Evolutionary conservation across 2,329 filamentous ascomycete species (phyloP), one percentile per base, ranked within the genome.

Genomic region (Calonectria crousiana): DNA sequence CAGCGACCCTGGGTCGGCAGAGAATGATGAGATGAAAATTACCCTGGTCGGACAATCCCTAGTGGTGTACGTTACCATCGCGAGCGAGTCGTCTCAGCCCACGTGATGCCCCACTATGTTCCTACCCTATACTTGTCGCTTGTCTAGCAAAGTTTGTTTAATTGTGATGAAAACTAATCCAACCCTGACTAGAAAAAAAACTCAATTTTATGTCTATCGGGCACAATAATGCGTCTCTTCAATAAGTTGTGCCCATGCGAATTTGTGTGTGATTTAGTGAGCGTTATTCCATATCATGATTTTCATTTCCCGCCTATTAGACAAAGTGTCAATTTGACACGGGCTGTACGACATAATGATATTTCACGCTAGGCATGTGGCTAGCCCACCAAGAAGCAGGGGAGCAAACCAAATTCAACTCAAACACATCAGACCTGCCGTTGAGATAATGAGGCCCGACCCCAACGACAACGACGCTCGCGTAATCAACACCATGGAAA

Each of bases 361-460:
- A 18, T 44, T 89, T 88, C 75, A 89, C 87, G 77, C 79, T 84
- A 79, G 82, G 88, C 75, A 88, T 86, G 83, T 89, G 89, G 74
- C 86, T 80, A 11, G 82, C 86, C 90, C 90, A 92, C 90, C 90
- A 91, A 28, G 90, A 90, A 0, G 90, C 90, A 41, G 86, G 89
- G 28, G 86, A 84, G 90, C 90, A 10, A 44, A 92, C 89, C 89
- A 92, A 36, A 90, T 78, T 74, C 87, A 89, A 16, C 90, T 90
- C 36, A 85, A 90, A 92, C 62, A 91, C 90, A 72, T 91, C 90
- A 62, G 83, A 84, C 82, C 92, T 92, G 70, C 88, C 87, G 65
- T 86, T 81, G 82, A 92, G 85, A 80, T 90, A 85, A 69, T 87
- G 83, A 66, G 92, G 85, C 82, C 91, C 84, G 38, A 87, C 87